A percentile compares a stretch with the other conserved stretches of the same genome.
These are phyloP conservation scores for Capsicum rhomboideum DNA, from an alignment of 257 asterid species.

Conservation along the genomic window DNA sequence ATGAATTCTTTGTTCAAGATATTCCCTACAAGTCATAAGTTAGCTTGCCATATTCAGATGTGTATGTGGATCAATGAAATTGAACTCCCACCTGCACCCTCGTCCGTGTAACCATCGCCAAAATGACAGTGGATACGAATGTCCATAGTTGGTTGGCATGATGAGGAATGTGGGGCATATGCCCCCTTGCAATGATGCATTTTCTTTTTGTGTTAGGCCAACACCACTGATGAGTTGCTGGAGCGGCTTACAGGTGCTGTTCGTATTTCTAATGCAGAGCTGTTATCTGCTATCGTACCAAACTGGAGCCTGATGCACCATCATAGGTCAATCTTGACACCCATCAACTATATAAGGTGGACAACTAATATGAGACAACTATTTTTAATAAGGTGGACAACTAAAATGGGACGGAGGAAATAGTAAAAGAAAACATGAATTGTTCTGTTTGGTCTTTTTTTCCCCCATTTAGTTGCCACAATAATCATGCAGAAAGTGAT, in stretches of 20 bases:
- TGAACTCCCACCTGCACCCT: not conserved
- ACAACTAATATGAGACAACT: too few relatives aligned
- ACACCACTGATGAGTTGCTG: slow-evolving; percentile 30
- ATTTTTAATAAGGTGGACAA: too few relatives aligned
- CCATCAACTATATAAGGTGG: not conserved
- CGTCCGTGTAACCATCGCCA: not conserved
- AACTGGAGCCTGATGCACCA: slow-evolving; percentile 17
- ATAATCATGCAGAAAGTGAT: not conserved
- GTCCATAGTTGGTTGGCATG: not conserved
- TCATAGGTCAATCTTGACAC: slow-evolving; percentile 1
- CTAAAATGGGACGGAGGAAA: too few relatives aligned
- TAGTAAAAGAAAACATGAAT: too few relatives aligned
- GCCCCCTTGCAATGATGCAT: not conserved
- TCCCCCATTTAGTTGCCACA: too few relatives aligned
- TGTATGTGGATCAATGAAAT: not conserved
- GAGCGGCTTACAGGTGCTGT: slow-evolving; percentile 39
- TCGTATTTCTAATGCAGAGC: slow-evolving; percentile 30
- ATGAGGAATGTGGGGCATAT: not conserved
- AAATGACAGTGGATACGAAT: not conserved
- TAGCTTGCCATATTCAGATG: not conserved
- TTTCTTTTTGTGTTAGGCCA: slow-evolving; percentile 11
- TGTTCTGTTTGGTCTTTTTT: too few relatives aligned
- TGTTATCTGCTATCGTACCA: slow-evolving; percentile 27
- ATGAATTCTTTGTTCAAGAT: not conserved
- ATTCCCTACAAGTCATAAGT: not conserved